Evolutionary conservation across 1,284 basidiomycete species (phyloP), one percentile per base, ranked within the genome.

Genomic region (Rhodotorula glutinis): DNA sequence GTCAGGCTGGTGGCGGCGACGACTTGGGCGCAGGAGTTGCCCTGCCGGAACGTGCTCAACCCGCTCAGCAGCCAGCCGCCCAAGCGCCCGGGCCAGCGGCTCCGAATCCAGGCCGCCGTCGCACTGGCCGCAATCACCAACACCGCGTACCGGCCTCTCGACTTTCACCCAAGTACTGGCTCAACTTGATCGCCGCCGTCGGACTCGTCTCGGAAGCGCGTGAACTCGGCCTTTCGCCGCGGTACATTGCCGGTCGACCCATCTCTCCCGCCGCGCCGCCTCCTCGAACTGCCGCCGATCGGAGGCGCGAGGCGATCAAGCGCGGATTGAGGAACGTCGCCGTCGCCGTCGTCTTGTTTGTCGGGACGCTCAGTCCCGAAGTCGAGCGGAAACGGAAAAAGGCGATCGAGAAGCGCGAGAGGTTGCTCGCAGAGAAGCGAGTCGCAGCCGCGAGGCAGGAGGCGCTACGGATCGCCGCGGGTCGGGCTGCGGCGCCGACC

Each of bases 121-220:
- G 53, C 30, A 38, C 9, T 13, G 0, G 17, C 19, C 29, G 19
- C 25, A 27, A 30, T 44, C 41, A 19, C 21, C 23, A 7, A 17
- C 52, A 27, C 23, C 33, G 52, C 30, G 14, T 21, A 2, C 33
- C 52, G 19, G 62, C 64, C 13, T 74, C 68, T 9, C 59, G 70
- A 23, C 57, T 76, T n/a, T 74, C 74, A 2, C 75, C 76, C 16
- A 73, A 72, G 44, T 77, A 76, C 65, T 76, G 75, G 76, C 69
- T 77, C 53, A 72, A 74, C 62, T 54, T 67, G 23, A 60, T 76
- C 61, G 76, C 76, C 3, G 67, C 73, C 9, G 65, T 76, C 49
- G 76, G 76, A 0, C 64, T 77, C 46, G 73, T 72, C 17, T 67
- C 69, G 21, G 76, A 77, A 67, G 73, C 75, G 16, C 63, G 74